Evolutionary conservation across 2,329 filamentous ascomycete species (phyloP).

Genomic region (Pezicula rhizophila): DNA sequence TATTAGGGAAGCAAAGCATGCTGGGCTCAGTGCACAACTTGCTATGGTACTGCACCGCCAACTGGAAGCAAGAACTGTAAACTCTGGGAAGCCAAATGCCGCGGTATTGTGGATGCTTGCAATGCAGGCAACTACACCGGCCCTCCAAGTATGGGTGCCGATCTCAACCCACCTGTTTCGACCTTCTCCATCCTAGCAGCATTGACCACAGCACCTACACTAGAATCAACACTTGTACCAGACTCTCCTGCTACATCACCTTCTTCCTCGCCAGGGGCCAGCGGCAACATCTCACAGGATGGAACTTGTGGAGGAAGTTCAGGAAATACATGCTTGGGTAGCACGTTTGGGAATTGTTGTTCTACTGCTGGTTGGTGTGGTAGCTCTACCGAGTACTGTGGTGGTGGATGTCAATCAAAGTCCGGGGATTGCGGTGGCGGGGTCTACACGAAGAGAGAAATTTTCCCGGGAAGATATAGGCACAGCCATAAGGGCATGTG

Average conservation of each 20-base stretch:
- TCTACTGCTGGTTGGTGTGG: conserved; percentile 35
- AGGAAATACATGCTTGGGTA: conserved; percentile 36
- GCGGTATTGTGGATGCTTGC: conserved; percentile 38
- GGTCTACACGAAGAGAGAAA: neutral
- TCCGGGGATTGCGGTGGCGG: conserved; percentile 28
- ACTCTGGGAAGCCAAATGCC: conserved; percentile 58
- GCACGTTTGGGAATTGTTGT: conserved; percentile 38
- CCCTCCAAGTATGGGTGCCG: conserved; percentile 38
- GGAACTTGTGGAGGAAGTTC: conserved; percentile 35
- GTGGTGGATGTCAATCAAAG: conserved; percentile 30
- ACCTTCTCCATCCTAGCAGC: conserved; percentile 15
- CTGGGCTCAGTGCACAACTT: conserved; percentile 53
- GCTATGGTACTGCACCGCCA: conserved; percentile 52
- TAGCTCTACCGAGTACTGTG: conserved; percentile 30
- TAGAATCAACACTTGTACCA: neutral
- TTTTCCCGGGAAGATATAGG: too few species aligned
- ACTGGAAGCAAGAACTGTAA: conserved; percentile 55
- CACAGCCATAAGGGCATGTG: too few species aligned
- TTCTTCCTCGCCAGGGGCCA: neutral
- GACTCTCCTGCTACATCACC: conserved; percentile 15
- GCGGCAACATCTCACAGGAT: conserved; percentile 10
- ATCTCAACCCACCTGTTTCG: conserved; percentile 24
- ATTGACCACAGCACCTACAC: conserved; percentile 15
- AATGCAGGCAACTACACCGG: conserved; percentile 37
- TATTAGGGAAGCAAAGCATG: conserved; percentile 40